Evolutionary conservation across 164 flowering plant genomes (phyloP).

Genomic region (Buxus sempervirens): DNA sequence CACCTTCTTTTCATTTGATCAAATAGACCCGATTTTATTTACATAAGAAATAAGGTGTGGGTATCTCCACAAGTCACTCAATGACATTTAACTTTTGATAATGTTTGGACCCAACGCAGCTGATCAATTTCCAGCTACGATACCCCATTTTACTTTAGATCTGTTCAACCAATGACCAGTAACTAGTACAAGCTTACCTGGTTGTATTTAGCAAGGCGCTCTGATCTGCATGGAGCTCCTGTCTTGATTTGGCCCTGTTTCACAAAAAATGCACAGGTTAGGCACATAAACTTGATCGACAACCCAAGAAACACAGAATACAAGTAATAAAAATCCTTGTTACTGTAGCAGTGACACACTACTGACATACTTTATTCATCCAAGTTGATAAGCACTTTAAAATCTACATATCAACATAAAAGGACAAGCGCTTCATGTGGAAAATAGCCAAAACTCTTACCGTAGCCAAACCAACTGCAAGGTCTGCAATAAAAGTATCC

Average conservation of each 20-base stretch:
- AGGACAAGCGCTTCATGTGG: not conserved
- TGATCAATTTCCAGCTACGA: too few species aligned
- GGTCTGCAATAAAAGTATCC: slow-evolving; percentile 48
- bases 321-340: not conserved
- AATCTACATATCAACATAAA: not conserved
- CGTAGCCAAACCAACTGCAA: slow-evolving; percentile 48
- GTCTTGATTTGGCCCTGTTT: slow-evolving; percentile 41
- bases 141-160: not conserved
- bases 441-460: slow-evolving; percentile 12
- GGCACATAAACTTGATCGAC: too few species aligned
- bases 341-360: not conserved
- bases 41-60: too few species aligned
- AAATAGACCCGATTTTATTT: not conserved
- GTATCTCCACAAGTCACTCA: too few species aligned
- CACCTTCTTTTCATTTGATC: not conserved
- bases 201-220: slow-evolving; percentile 42
- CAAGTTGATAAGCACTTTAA: not conserved
- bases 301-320: not conserved
- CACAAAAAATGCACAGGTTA: not conserved
- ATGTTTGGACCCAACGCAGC: too few species aligned
- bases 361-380: not conserved
- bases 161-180: not conserved
- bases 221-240: slow-evolving; percentile 46
- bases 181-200: slow-evolving; percentile 22
- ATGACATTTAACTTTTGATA: too few species aligned